Conservation (phyloP, 768 basidiomycete genomes). For the Russula sp. region DNA sequence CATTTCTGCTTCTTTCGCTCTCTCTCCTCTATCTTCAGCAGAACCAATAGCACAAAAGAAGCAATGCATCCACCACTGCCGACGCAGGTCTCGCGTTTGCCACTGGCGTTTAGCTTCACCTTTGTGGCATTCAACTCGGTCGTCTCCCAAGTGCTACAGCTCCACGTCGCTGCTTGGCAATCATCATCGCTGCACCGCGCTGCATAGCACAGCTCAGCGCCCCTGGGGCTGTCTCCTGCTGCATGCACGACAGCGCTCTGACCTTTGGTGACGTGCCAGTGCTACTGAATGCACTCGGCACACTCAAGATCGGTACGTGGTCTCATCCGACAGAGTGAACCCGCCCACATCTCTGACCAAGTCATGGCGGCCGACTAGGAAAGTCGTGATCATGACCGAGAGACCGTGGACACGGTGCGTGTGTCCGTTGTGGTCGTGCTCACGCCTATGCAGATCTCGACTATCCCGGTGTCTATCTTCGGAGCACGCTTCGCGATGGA, state of each 20-base stretch:
- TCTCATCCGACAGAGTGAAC: no score
- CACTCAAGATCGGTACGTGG: background rate
- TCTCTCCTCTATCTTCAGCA: no score
- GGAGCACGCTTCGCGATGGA: no score
- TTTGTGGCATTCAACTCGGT: background rate
- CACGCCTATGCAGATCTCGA: no score
- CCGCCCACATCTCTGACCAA: background rate
- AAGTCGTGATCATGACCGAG: background rate
- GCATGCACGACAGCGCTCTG: background rate
- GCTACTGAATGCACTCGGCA: background rate
- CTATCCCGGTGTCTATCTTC: no score
- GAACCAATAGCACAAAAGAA: no score
- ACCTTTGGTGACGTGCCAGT: background rate
- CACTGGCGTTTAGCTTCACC: no score
- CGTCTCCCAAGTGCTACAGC: background rate
- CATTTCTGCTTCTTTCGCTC: no score
- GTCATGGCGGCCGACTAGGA: no score
- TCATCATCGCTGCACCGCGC: background rate
- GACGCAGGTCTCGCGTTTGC: no score
- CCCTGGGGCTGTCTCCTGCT: background rate
- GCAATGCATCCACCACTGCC: no score
- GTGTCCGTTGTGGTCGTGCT: background rate
- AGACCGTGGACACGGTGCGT: no score
- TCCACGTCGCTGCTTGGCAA: background rate
- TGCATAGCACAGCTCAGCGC: background rate